A percentile compares a stretch with the other conserved stretches of the same genome.
These are phyloP conservation scores for Pyrus pyrifolia DNA, from an alignment of 306 rosid species.

Conservation along the genomic window DNA sequence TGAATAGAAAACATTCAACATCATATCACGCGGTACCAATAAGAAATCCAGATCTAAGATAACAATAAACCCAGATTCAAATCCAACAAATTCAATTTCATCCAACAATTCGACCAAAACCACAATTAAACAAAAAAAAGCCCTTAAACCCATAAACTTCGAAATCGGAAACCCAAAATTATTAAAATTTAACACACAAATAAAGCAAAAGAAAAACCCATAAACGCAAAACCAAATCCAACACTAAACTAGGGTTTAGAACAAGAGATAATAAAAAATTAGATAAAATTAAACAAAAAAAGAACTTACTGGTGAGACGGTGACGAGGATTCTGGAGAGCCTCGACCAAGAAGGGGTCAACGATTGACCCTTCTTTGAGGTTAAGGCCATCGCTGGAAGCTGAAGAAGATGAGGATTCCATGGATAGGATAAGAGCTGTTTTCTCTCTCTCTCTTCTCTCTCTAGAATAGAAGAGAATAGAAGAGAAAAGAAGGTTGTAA, in stretches of 20 bases:
- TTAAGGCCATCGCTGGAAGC: constrained; percentile 28
- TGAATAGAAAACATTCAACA: neutral
- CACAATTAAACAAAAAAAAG: neutral
- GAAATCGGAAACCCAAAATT: constrained; percentile 6
- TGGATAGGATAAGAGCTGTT: constrained; percentile 13
- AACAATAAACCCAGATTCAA: neutral
- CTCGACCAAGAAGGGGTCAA: constrained; percentile 87
- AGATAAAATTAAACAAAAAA: neutral
- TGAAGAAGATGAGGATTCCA: constrained; percentile 40
- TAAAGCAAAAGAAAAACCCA: neutral
- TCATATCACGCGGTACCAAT: neutral
- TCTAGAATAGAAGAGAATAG: too few species aligned
- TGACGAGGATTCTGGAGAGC: constrained; percentile 94
- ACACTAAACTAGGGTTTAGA: neutral
- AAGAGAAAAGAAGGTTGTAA: neutral
- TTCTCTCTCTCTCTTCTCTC: neutral
- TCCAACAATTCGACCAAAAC: neutral
- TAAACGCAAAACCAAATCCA: neutral
- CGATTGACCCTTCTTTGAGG: constrained; percentile 53
- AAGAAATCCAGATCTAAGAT: neutral
- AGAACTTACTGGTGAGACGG: constrained; percentile 64
- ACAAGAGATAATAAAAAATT: neutral
- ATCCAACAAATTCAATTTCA: neutral
- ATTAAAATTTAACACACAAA: neutral
- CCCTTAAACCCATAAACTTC: neutral